phyloP scores from a whole-genome alignment of 208 protist genomes.

The Crithidia fasciculata region DNA sequence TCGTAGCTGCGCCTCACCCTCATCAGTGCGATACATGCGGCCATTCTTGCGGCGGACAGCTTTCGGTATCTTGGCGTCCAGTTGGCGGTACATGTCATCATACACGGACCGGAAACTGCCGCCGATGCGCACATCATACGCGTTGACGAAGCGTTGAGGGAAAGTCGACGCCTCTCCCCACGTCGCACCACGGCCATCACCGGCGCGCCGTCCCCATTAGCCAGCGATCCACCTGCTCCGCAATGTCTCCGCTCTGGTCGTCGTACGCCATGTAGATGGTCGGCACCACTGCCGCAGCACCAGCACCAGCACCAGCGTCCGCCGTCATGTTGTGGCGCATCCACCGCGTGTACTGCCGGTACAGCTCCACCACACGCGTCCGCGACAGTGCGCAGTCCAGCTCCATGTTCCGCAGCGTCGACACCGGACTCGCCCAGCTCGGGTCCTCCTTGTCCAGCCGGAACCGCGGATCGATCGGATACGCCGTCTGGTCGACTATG shows the following conservation, averaged over 20 bases:
- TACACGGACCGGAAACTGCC: too few species aligned
- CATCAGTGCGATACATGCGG: too few species aligned
- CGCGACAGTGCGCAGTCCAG: conserved; percentile 6
- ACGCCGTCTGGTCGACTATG: background rate
- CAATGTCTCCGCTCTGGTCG: background rate
- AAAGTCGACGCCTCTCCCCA: background rate
- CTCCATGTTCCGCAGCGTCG: conserved; percentile 2
- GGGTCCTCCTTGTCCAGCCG: background rate
- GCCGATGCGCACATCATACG: background rate
- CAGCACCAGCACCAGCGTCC: background rate
- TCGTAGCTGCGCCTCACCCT: background rate
- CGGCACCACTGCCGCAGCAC: background rate
- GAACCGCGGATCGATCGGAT: background rate
- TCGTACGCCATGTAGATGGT: conserved; percentile 9
- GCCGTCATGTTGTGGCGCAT: conserved; percentile 1
- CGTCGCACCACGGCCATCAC: too few species aligned
- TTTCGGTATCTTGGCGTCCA: too few species aligned
- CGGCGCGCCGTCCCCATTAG: background rate
- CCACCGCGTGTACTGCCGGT: conserved; percentile 1
- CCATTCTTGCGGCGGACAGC: too few species aligned
- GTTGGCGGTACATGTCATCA: too few species aligned
- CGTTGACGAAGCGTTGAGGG: background rate
- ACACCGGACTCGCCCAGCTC: conserved; percentile 4
- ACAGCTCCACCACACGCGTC: conserved; percentile 4
- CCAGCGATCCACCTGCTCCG: background rate